A percentile compares a stretch with the other conserved stretches of the same genome.
Evolutionary conservation across 345 rosid species (phyloP).

Genomic region (Rhodamnia argentea): DNA sequence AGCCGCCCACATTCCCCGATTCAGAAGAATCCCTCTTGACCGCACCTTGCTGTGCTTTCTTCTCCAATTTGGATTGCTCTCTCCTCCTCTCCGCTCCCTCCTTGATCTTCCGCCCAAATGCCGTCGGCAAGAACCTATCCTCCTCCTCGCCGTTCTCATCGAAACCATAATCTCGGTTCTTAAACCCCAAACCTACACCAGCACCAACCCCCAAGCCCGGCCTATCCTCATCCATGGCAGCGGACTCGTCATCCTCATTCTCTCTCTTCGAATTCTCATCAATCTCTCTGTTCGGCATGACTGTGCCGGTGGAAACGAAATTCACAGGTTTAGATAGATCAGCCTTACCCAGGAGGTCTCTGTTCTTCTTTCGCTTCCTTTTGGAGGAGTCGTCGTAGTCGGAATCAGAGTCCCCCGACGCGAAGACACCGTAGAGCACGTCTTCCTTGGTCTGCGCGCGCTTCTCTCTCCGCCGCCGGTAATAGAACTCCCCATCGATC

Average conservation of each 20-base stretch:
- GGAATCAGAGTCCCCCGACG: conserved; percentile 42
- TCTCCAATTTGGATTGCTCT: conserved; percentile 47
- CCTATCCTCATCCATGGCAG: conserved; percentile 20
- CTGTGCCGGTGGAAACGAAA: conserved; percentile 66
- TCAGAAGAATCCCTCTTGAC: conserved; percentile 30
- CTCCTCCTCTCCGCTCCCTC: conserved; percentile 66
- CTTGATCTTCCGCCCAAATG: conserved; percentile 62
- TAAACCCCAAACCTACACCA: conserved; percentile 20
- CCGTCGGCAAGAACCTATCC: conserved; percentile 37
- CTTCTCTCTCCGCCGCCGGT: conserved; percentile 49
- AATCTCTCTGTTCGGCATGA: conserved; percentile 60
- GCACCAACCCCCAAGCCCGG: conserved; percentile 52
- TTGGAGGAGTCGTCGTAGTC: conserved; percentile 35
- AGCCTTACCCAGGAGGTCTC: conserved; percentile 31
- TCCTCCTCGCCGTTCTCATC: conserved; percentile 20
- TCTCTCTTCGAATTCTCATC: conserved; percentile 44
- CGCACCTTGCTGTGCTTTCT: conserved; percentile 32
- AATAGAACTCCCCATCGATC: conserved; percentile 63
- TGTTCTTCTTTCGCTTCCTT: conserved; percentile 39
- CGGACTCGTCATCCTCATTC: conserved; percentile 13
- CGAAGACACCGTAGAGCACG: conserved; percentile 57
- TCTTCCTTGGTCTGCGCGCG: conserved; percentile 65
- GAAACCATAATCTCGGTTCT: conserved; percentile 6
- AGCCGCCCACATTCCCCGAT: conserved; percentile 41
- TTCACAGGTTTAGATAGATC: conserved; percentile 77